phyloP scores from a whole-genome alignment of 2,329 filamentous ascomycete genomes.

The Blastomyces emzantsi region DNA sequence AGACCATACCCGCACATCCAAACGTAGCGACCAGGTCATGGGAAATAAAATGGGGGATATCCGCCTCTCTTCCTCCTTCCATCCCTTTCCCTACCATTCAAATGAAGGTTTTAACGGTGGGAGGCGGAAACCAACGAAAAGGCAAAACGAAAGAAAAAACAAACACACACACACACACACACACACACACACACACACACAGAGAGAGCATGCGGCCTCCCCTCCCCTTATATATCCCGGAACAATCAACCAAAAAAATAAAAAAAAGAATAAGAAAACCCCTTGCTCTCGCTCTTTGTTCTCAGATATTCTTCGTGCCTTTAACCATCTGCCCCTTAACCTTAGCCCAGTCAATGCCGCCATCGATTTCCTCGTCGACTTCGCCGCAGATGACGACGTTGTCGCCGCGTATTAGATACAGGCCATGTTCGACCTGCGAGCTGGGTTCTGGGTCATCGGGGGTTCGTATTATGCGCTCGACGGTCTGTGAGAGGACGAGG shows the following conservation, averaged over 20 bases:
- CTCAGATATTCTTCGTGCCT: conserved; percentile 65
- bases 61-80: not conserved
- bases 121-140: not conserved
- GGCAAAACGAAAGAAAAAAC: not conserved
- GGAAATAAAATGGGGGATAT: not conserved
- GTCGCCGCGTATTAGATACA: conserved; percentile 89
- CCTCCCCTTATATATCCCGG: not conserved
- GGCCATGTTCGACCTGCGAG: conserved; percentile 68
- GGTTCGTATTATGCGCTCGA: conserved; percentile 84
- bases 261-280: not conserved
- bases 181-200: not conserved
- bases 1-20: not conserved
- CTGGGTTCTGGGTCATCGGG: conserved; percentile 75
- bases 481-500: conserved; percentile 70
- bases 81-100: not conserved
- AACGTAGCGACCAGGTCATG: not conserved
- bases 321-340: conserved; percentile 79
- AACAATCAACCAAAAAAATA: too few relatives aligned
- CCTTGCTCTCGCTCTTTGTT: not conserved
- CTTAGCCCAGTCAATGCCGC: conserved; percentile 84
- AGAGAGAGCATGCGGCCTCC: not conserved
- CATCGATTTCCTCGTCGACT: conserved; percentile 81
- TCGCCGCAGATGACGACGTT: conserved; percentile 86
- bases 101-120: not conserved
- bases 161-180: not conserved